Conservation (phyloP, 208 protist species). For the Jaenimonas drosophilae region DNA sequence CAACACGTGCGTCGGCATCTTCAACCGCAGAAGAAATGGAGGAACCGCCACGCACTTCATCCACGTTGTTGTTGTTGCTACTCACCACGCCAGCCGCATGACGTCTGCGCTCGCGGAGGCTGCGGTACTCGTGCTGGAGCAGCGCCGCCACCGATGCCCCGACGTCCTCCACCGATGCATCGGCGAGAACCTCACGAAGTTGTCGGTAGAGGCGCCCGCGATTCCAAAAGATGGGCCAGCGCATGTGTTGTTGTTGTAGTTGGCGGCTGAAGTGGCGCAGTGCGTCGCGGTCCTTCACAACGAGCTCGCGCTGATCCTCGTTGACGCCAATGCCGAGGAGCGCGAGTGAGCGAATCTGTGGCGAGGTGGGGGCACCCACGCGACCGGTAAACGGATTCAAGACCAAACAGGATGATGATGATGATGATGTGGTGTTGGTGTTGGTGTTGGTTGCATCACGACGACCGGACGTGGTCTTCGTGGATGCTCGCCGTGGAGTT, state of each 20-base stretch:
- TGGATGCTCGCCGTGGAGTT: too few species aligned
- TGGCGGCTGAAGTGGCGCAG: constrained; percentile 27
- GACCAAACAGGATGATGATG: constrained; percentile 15
- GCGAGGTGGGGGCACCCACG: constrained; percentile 33
- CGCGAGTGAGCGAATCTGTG: constrained; percentile 28
- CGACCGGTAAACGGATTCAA: constrained; percentile 84
- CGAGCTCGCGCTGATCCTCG: constrained; percentile 25
- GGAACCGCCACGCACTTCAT: background rate
- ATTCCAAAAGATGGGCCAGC: constrained; percentile 56
- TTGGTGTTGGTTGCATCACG: background rate
- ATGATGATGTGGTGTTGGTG: background rate
- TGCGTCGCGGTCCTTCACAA: constrained; percentile 20
- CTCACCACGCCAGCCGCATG: constrained; percentile 28
- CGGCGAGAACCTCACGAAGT: constrained; percentile 24
- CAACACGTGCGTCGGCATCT: background rate
- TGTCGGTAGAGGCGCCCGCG: constrained; percentile 28
- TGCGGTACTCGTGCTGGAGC: constrained; percentile 40
- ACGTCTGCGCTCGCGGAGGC: constrained; percentile 6
- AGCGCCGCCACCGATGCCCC: constrained; percentile 21
- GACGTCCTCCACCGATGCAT: constrained; percentile 10
- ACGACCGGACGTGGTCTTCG: background rate
- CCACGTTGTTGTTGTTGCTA: background rate
- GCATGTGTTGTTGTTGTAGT: constrained; percentile 23
- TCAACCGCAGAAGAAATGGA: background rate
- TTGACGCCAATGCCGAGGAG: constrained; percentile 56